Percentiles rank a stretch among this genome's conserved stretches.
These are phyloP conservation scores for Cucumis cinereus DNA, from an alignment of 306 rosid species.

Conservation along the genomic window DNA sequence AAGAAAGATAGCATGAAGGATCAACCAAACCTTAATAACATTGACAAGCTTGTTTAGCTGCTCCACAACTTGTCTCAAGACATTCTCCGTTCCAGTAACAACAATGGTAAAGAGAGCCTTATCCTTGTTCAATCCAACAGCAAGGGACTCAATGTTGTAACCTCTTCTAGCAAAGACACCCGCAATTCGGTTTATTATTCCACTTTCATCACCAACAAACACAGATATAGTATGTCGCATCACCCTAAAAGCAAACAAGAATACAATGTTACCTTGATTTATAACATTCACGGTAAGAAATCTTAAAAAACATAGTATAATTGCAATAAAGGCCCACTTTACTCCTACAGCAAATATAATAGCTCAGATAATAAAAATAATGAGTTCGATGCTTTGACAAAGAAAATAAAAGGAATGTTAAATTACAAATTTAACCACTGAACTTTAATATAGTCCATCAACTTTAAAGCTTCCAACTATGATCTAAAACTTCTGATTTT, in stretches of 20 bases:
- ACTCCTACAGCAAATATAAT: background rate
- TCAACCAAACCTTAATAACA: constrained; percentile 30
- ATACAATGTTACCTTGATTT: background rate
- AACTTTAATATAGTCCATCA: background rate
- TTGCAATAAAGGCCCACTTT: background rate
- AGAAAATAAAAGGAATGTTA: background rate
- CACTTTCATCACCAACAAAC: constrained; percentile 62
- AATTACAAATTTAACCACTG: background rate
- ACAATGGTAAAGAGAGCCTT: constrained; percentile 55
- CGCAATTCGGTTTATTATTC: constrained; percentile 53
- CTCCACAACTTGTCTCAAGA: constrained; percentile 44
- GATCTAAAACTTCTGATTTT: background rate
- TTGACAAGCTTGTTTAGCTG: constrained; percentile 55
- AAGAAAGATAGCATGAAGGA: background rate
- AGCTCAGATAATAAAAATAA: background rate
- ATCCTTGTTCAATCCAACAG: constrained; percentile 52
- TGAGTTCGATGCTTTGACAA: background rate
- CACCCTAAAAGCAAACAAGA: constrained; percentile 25
- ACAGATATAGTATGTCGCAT: constrained; percentile 46
- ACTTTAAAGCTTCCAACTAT: background rate
- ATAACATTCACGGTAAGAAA: background rate
- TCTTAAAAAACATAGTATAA: background rate
- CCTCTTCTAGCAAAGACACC: constrained; percentile 60
- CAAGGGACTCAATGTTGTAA: constrained; percentile 55
- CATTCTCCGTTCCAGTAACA: constrained; percentile 39